Evolutionary conservation across 805 yeast species (phyloP).

Genomic region (Ogataea nitratoaversa): DNA sequence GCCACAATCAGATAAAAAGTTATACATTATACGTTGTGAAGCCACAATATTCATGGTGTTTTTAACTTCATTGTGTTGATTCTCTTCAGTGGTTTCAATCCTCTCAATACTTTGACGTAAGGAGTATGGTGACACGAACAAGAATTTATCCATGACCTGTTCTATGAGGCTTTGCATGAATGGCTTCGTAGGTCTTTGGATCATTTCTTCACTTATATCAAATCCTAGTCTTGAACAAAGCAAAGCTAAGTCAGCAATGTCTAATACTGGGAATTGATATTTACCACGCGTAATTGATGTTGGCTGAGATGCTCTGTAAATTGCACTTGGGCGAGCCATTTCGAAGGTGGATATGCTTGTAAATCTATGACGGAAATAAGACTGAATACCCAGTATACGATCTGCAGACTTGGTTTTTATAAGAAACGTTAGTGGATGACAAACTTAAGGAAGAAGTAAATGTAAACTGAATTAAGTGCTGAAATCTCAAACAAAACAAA

Average conservation of each 20-base stretch:
- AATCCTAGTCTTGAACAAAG: conserved; percentile 27
- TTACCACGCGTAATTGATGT: conserved; percentile 20
- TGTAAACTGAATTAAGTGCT: background rate
- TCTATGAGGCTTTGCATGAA: conserved; percentile 31
- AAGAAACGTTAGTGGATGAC: too few species aligned
- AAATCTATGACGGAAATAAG: too few species aligned
- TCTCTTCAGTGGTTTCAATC: conserved; percentile 17
- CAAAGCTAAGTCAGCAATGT: conserved; percentile 23
- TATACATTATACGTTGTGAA: conserved; percentile 54
- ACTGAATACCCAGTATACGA: too few species aligned
- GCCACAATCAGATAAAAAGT: conserved; percentile 69
- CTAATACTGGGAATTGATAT: conserved; percentile 33
- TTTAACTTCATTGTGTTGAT: conserved; percentile 17
- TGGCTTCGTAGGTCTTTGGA: conserved; percentile 28
- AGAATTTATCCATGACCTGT: conserved; percentile 32
- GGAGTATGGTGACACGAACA: conserved; percentile 29
- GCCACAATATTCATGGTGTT: conserved; percentile 49
- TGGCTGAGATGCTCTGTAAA: conserved; percentile 28
- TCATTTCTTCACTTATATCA: conserved; percentile 25
- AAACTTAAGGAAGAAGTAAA: too few species aligned
- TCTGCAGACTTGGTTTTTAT: too few species aligned
- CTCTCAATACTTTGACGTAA: conserved; percentile 24
- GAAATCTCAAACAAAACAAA: background rate
- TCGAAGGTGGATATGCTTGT: too few species aligned
- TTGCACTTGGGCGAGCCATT: conserved; percentile 36